Evolutionary conservation across 768 basidiomycete genomes (phyloP), one percentile per base, ranked within the genome.

Genomic region (Tylopilus felleus): DNA sequence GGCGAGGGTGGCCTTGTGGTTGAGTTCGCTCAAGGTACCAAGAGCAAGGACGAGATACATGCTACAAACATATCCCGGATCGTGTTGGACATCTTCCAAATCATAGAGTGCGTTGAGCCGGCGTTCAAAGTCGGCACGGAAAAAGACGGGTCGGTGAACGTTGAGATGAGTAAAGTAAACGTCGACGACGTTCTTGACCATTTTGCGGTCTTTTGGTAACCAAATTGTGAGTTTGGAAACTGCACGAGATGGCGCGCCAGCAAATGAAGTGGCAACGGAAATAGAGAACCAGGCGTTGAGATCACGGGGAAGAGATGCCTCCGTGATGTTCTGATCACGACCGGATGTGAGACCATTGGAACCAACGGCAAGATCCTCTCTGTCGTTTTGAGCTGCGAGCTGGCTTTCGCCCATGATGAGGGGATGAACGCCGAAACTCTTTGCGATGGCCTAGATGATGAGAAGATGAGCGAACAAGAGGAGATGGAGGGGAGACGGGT

Each of bases 11-110:
- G 80, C 83, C 53, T 81, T 84, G 61, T 89, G 82, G 63, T 90
- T 91, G 59, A 91, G 78, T 61, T 92, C 88, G 71, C 85, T 86
- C 59, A 93, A 76, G 2, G 91, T 91, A 3, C 90, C 90, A 1
- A 93, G 78, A 0, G 88, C 90, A 47, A 93, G 71, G 38, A 93
- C 73, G 25, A 93, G 74, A 65, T 93, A 92, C 53, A 88, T 67
- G 67, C 85, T 83, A 71, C 88, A 92, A 5, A 93, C 63, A 68
- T 82, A 89, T 19, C 91, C 91, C 13, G 88, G 86, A 64, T 93
- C 90, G 57, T 82, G 75, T 22, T 81, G 77, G 3, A 77, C 58
- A 29, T 74, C 63, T 8, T 74, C 68, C 44, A 77, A 78, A 0
- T 83, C 78, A 63, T 93, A 93, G n/a, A 90, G 76, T 23, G 81